Evolutionary conservation across 176 grass and related monocot species (phyloP).

Genomic region (Coix lacrymajobi): DNA sequence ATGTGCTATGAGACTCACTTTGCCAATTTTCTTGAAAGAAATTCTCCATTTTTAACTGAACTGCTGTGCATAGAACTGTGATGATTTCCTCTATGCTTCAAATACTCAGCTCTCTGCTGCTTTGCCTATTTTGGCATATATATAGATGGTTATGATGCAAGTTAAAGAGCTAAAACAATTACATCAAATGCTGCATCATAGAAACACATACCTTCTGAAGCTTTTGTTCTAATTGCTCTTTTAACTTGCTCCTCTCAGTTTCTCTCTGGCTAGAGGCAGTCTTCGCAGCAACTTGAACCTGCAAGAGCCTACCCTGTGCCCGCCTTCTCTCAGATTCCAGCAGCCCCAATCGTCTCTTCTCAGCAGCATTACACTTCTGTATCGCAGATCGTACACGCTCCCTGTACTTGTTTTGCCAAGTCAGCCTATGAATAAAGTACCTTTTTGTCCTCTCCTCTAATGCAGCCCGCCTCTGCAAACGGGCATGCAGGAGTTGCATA

Average conservation of each 20-base stretch:
- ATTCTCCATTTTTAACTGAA: slow-evolving; percentile 55
- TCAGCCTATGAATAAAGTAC: slow-evolving; percentile 49
- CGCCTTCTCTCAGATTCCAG: slow-evolving; percentile 69
- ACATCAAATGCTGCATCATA: neutral
- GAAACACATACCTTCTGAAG: slow-evolving; percentile 66
- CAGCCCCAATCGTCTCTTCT: slow-evolving; percentile 54
- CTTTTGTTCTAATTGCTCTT: slow-evolving; percentile 67
- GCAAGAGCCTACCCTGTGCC: slow-evolving; percentile 55
- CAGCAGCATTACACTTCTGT: slow-evolving; percentile 75
- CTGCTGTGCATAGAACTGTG: slow-evolving; percentile 16
- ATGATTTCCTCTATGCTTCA: slow-evolving; percentile 65
- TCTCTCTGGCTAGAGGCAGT: slow-evolving; percentile 55
- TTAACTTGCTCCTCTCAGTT: slow-evolving; percentile 60
- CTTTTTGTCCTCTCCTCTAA: slow-evolving; percentile 66
- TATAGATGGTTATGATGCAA: slow-evolving; percentile 7
- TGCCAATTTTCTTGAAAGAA: slow-evolving; percentile 81
- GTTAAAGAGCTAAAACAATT: slow-evolving; percentile 7
- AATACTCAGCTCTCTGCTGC: slow-evolving; percentile 60
- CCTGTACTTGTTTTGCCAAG: slow-evolving; percentile 69
- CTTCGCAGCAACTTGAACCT: slow-evolving; percentile 52
- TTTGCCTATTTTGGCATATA: slow-evolving; percentile 49
- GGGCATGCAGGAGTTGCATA: slow-evolving; percentile 55
- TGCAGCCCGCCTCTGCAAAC: slow-evolving; percentile 59
- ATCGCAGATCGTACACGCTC: slow-evolving; percentile 71
- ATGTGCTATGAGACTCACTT: slow-evolving; percentile 31